Base-by-base conservation (phyloP, 257 asterid species). In the Solanum phureja region DNA sequence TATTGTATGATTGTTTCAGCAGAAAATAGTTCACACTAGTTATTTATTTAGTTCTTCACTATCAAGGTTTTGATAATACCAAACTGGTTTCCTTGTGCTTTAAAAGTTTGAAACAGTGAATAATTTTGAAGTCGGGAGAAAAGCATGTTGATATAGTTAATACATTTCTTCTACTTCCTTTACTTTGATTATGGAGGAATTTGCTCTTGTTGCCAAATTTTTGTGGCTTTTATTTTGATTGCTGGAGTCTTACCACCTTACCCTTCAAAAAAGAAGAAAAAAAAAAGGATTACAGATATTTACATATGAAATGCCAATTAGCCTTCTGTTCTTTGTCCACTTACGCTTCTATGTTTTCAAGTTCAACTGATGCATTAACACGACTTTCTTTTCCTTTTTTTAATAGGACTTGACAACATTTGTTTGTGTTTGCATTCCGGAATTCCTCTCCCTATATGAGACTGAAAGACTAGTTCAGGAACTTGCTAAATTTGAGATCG, bases 391-490 rank as follows among this genome's bases (percentile, higher is more conserved):
- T 4, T 87, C 35, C 85, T 69, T 42, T 73, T 90, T 91, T 83
- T 68, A 83, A 88, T 94, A 96, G 99, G 99, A 96, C 89, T 83
- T 96, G 91, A 96, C 98, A 21, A 97, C 99, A 24, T 97, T 97
- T 81, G 91, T 95, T 87, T 97, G 98, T 74, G 99, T 97, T 73
- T 95, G 98, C 93, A 97, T 97, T 88, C 99, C 98, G 7, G 99
- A 97, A 87, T 97, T 97, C 93, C 98, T 97, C 83, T 97, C 99
- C 13, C 92, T 97, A 34, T 97, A 97, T 68, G 99, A 97, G 92
- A 97, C 98, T 21, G 99, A 97, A 91, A 91, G 99, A 33, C 95
- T 97, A 14, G 98, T 97, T 87, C 98, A 97, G 90, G 99, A 97
- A 87, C 98, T 97, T 62, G 92, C 98, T 62, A 97, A 93, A 87